Percentiles rank a stretch among this genome's conserved stretches.
Evolutionary conservation across 257 asterid species (phyloP).

Genomic region (Apocynum venetum): DNA sequence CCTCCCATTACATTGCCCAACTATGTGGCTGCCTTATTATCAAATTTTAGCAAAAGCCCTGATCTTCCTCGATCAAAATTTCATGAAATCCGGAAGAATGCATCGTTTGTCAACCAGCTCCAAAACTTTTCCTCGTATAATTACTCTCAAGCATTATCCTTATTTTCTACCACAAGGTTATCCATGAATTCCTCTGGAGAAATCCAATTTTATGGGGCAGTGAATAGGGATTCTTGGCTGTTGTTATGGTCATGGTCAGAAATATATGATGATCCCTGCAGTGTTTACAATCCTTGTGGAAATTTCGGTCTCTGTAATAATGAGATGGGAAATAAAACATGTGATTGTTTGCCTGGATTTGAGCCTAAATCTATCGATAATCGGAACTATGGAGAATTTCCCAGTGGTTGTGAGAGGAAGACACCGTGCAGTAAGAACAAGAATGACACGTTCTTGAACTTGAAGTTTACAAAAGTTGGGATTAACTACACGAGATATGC

Average conservation of each 20-base stretch:
- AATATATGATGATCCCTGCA: background rate
- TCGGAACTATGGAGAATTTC: background rate
- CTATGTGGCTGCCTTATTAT: slow-evolving; percentile 6
- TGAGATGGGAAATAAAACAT: slow-evolving; percentile 1
- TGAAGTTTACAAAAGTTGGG: background rate
- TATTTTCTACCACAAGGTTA: background rate
- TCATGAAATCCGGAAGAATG: background rate
- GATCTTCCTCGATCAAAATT: background rate
- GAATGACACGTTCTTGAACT: background rate
- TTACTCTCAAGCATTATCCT: background rate
- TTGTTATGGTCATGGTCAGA: background rate
- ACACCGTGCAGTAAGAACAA: slow-evolving; percentile 3
- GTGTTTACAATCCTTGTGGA: slow-evolving; percentile 1
- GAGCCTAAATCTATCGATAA: background rate
- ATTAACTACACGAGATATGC: background rate
- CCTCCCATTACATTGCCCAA: background rate
- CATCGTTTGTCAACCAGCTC: background rate
- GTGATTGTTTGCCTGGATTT: slow-evolving; percentile 3
- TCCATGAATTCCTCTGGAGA: background rate
- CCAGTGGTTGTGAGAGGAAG: background rate
- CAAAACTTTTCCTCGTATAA: background rate
- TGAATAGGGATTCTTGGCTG: background rate
- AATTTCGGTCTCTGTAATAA: background rate
- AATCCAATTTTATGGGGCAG: slow-evolving; percentile 2
- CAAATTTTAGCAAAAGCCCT: background rate